Evolutionary conservation across 192 early-diverging fungal genomes (phyloP).

Genomic region (Coemansia interrupta): DNA sequence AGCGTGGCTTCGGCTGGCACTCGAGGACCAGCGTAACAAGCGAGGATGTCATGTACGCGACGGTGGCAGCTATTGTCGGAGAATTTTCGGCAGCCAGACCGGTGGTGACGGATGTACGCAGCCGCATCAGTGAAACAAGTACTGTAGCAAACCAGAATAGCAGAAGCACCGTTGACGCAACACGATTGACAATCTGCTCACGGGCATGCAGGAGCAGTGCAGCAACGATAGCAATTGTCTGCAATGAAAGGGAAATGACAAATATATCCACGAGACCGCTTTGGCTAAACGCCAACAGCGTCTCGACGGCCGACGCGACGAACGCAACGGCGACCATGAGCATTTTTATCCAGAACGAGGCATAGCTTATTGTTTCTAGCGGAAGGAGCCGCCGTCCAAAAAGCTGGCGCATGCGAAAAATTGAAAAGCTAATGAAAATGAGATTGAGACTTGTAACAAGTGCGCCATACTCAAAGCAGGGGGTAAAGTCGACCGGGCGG

Average conservation of each 20-base stretch:
- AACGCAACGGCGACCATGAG: conserved; percentile 15
- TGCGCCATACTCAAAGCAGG: conserved; percentile 43
- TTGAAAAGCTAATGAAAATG: conserved; percentile 24
- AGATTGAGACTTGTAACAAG: conserved; percentile 18
- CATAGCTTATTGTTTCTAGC: conserved; percentile 11
- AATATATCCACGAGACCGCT: conserved; percentile 11
- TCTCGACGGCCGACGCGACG: conserved; percentile 28
- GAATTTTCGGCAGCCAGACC: conserved; percentile 8
- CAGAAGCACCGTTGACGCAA: conserved; percentile 40
- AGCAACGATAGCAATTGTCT: conserved; percentile 23
- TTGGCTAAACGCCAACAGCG: conserved; percentile 8
- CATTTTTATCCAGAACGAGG: conserved; percentile 32
- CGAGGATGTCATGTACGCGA: conserved; percentile 26
- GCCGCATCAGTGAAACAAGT: conserved; percentile 26
- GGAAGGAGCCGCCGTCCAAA: conserved; percentile 6
- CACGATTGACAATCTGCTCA: conserved; percentile 35
- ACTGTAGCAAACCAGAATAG: conserved; percentile 49
- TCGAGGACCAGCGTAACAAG: conserved; percentile 32
- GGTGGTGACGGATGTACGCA: conserved; percentile 30
- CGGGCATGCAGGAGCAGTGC: conserved; percentile 36
- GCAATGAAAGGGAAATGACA: conserved; percentile 24
- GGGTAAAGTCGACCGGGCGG: conserved; percentile 44
- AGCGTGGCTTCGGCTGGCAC: conserved; percentile 32
- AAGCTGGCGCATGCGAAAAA: conserved; percentile 13
- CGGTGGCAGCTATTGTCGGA: conserved; percentile 15